Percentiles rank a stretch among this genome's conserved stretches.
These are phyloP conservation scores for Mariannaea elegans DNA, from an alignment of 2,329 filamentous ascomycete species.

Conservation along the genomic window DNA sequence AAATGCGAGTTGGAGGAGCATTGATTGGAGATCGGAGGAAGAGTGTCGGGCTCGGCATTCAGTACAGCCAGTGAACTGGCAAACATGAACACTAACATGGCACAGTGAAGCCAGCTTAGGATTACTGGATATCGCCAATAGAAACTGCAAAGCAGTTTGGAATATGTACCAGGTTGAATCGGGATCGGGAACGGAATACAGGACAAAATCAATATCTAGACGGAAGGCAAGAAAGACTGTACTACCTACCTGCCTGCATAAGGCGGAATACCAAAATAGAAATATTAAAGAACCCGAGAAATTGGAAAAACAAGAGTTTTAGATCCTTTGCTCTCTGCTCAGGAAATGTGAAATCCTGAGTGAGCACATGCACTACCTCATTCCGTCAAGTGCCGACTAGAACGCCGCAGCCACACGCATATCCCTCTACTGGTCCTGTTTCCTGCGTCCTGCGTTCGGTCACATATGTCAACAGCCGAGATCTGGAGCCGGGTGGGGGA, in stretches of 20 bases:
- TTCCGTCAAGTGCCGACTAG: background rate
- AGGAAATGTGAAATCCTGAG: background rate
- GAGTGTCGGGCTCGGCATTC: conserved; percentile 61
- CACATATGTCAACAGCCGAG: conserved; percentile 32
- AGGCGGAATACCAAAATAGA: background rate
- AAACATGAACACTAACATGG: background rate
- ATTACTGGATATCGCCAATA: conserved; percentile 9
- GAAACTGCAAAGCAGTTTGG: background rate
- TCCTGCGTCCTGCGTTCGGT: no score
- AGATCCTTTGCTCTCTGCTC: background rate
- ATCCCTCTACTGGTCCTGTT: no score
- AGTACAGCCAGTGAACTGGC: conserved; percentile 48
- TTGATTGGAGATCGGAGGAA: conserved; percentile 48
- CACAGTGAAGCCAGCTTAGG: background rate
- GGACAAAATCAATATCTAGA: conserved; percentile 1
- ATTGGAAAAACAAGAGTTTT: background rate
- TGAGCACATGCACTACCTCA: conserved; percentile 21
- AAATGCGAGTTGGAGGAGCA: conserved; percentile 54
- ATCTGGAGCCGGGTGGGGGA: conserved; percentile 33
- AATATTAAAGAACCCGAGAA: background rate
- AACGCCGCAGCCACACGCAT: conserved; percentile 23
- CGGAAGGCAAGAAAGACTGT: background rate
- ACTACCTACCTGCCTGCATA: background rate
- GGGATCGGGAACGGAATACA: background rate
- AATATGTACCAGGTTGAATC: background rate